These are phyloP conservation scores for Apiotrichum laibachii DNA, from an alignment of 1,284 basidiomycete genomes.

Conservation along the genomic window DNA sequence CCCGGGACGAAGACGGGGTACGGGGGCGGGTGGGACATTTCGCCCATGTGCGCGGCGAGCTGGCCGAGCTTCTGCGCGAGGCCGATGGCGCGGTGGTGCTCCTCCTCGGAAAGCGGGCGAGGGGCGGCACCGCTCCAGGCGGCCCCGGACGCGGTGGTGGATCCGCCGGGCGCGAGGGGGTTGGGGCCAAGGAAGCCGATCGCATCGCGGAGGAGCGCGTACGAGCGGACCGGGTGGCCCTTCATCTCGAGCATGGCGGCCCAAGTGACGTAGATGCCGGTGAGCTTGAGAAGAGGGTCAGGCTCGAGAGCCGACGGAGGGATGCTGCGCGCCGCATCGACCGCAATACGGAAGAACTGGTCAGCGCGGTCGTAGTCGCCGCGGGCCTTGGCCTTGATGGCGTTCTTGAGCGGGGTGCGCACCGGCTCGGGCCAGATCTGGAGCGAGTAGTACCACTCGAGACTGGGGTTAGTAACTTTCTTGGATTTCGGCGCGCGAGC, in stretches of 20 bases:
- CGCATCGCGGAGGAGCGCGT: slow-evolving; percentile 34
- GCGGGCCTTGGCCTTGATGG: slow-evolving; percentile 42
- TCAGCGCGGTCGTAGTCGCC: slow-evolving; percentile 44
- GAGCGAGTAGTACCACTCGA: slow-evolving; percentile 50
- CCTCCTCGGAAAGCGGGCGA: slow-evolving; percentile 27
- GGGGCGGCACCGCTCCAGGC: slow-evolving; percentile 12
- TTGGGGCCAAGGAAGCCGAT: slow-evolving; percentile 34
- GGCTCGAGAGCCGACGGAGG: slow-evolving; percentile 34
- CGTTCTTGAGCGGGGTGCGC: slow-evolving; percentile 42
- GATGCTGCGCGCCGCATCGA: slow-evolving; percentile 32
- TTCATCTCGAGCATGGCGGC: slow-evolving; percentile 40
- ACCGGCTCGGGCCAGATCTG: slow-evolving; percentile 48
- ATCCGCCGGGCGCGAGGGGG: slow-evolving; percentile 21
- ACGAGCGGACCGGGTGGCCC: slow-evolving; percentile 38
- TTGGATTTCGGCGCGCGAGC: too few relatives aligned
- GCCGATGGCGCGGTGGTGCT: slow-evolving; percentile 44
- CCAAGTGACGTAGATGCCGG: slow-evolving; percentile 47
- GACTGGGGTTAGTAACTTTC: slow-evolving; percentile 21
- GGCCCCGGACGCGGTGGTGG: background rate
- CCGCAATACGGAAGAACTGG: slow-evolving; percentile 41
- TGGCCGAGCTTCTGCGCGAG: slow-evolving; percentile 36
- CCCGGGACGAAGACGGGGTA: slow-evolving; percentile 5
- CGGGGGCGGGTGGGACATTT: slow-evolving; percentile 8
- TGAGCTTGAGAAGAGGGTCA: slow-evolving; percentile 46
- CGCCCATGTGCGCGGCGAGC: slow-evolving; percentile 22